A percentile compares a stretch with the other conserved stretches of the same genome.
Evolutionary conservation across 202 grass and related monocot genomes (phyloP).

Genomic region (Zoysia matrella): DNA sequence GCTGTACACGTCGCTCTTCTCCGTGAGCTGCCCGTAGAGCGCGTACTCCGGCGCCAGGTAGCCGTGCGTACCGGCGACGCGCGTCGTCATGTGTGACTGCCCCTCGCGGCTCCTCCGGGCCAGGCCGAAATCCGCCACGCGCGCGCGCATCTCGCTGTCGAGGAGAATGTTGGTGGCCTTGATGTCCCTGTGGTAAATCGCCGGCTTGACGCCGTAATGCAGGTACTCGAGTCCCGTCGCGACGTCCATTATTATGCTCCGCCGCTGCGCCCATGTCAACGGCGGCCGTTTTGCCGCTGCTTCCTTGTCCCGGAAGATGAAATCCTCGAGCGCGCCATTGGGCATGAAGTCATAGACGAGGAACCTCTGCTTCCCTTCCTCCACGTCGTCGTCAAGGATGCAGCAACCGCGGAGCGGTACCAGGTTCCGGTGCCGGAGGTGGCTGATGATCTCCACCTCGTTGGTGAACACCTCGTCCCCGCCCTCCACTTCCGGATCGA

Average conservation of each 20-base stretch:
- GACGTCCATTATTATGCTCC: conserved; percentile 83
- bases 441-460: conserved; percentile 93
- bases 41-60: conserved; percentile 96
- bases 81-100: conserved; percentile 92
- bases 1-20: conserved; percentile 98
- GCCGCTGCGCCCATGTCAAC: conserved; percentile 77
- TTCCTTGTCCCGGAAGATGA: conserved; percentile 59
- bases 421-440: conserved; percentile 89
- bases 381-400: conserved; percentile 72
- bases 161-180: conserved; percentile 94
- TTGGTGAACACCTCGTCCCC: conserved; percentile 90
- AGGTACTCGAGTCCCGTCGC: conserved; percentile 81
- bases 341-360: conserved; percentile 96
- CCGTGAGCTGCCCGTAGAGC: conserved; percentile 93
- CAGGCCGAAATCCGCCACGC: conserved; percentile 88
- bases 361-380: conserved; percentile 86
- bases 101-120: conserved; percentile 82
- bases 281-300: conserved; percentile 26
- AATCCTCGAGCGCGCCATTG: conserved; percentile 74
- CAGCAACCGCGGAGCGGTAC: conserved; percentile 89
- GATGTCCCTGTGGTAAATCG: conserved; percentile 92
- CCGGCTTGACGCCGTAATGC: conserved; percentile 90
- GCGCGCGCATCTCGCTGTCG: conserved; percentile 71
- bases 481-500: conserved; percentile 70
- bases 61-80: conserved; percentile 92